These are phyloP conservation scores for Paramyrothecium sp. DNA, from an alignment of 2,329 filamentous ascomycete species.

Conservation along the genomic window DNA sequence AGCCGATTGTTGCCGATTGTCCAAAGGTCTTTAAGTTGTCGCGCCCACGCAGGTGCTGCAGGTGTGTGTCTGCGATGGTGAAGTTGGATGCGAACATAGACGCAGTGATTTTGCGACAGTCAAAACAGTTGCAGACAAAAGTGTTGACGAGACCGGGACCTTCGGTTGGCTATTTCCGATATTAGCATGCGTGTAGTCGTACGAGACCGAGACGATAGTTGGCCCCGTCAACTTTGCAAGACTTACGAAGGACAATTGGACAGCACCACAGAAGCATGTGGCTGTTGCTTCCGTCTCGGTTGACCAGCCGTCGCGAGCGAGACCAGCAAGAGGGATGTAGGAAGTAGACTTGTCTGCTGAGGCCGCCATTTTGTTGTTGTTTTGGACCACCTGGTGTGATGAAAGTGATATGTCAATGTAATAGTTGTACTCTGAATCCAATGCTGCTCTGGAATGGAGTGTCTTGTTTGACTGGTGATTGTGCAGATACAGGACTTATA, in stretches of 20 bases:
- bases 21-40: slow-evolving; percentile 41
- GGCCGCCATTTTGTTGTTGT: background rate
- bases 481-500: background rate
- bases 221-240: background rate
- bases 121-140: slow-evolving; percentile 58
- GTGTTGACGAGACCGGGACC: slow-evolving; percentile 33
- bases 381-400: background rate
- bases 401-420: background rate
- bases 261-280: slow-evolving; percentile 56
- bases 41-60: slow-evolving; percentile 1
- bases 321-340: slow-evolving; percentile 33
- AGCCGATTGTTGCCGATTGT: slow-evolving; percentile 43
- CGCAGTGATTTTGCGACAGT: slow-evolving; percentile 60
- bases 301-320: slow-evolving; percentile 39
- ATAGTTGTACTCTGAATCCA: background rate
- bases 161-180: background rate
- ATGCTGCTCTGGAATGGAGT: background rate
- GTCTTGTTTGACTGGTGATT: background rate
- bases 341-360: background rate
- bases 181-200: background rate
- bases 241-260: slow-evolving; percentile 52
- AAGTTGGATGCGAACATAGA: slow-evolving; percentile 62
- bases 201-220: background rate
- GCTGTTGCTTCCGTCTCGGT: slow-evolving; percentile 48
- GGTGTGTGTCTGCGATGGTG: slow-evolving; percentile 5